Evolutionary conservation across 179 eudicot species (phyloP).

Genomic region (Beta macrorhiza): DNA sequence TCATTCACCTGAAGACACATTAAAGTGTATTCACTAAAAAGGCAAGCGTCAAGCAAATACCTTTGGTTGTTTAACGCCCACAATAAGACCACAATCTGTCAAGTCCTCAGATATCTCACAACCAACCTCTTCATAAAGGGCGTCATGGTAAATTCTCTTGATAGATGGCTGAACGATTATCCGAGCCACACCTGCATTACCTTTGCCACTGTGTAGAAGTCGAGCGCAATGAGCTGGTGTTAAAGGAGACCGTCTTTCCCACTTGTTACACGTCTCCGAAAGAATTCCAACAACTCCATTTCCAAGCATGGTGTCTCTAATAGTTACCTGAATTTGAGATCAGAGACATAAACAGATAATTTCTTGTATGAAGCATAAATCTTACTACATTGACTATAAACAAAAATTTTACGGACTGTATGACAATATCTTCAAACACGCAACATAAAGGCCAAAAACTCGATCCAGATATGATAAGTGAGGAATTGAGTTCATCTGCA

Average conservation of each 20-base stretch:
- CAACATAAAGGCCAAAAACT: not conserved
- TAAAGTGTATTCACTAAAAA: not conserved
- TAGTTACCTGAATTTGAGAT: not conserved
- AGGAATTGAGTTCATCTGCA: not conserved
- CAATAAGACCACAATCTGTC: slow-evolving; percentile 88
- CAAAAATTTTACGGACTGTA: not conserved
- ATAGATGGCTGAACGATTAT: slow-evolving; percentile 91
- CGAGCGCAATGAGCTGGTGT: slow-evolving; percentile 93
- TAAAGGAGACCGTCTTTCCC: slow-evolving; percentile 95
- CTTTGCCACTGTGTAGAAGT: slow-evolving; percentile 64
- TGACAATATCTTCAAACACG: not conserved
- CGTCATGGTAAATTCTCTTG: slow-evolving; percentile 86
- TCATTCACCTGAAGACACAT: slow-evolving; percentile 2
- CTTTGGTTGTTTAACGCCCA: slow-evolving; percentile 96
- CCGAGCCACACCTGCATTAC: slow-evolving; percentile 58
- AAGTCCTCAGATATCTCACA: slow-evolving; percentile 90
- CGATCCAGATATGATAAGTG: not conserved
- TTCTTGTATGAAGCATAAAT: not conserved
- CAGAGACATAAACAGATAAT: not conserved
- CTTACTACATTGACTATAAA: not conserved
- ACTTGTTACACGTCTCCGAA: slow-evolving; percentile 82
- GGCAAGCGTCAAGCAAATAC: slow-evolving; percentile 30
- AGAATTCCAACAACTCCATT: slow-evolving; percentile 91
- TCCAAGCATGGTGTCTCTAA: slow-evolving; percentile 56
- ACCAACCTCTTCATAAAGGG: slow-evolving; percentile 93